phyloP scores from a whole-genome alignment of 192 early-diverging fungal genomes.

The Fimicolochytrium jonesii region DNA sequence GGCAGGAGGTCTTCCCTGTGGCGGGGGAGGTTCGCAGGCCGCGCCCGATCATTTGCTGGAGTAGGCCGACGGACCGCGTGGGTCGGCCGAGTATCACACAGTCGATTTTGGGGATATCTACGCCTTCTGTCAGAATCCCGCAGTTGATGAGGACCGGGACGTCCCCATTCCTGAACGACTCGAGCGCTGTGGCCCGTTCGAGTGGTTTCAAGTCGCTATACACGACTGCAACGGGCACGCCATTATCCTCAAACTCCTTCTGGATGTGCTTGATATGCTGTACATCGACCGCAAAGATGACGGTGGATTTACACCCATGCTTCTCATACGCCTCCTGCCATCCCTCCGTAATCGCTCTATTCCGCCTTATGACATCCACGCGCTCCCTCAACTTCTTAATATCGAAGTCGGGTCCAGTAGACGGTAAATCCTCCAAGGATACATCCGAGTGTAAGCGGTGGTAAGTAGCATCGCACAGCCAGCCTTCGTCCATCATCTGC shows the following conservation, averaged over 20 bases:
- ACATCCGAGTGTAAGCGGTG: too few relatives aligned
- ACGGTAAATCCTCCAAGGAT: too few relatives aligned
- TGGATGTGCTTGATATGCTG: conserved; percentile 63
- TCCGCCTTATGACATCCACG: too few relatives aligned
- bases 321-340: too few relatives aligned
- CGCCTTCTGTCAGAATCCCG: conserved; percentile 65
- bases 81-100: conserved; percentile 83
- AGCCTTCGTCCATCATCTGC: conserved; percentile 79
- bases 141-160: conserved; percentile 87
- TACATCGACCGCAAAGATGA: conserved; percentile 89
- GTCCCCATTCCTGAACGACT: conserved; percentile 52
- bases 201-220: conserved; percentile 49
- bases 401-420: too few relatives aligned
- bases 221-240: conserved; percentile 39
- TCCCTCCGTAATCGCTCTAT: too few relatives aligned
- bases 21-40: conserved; percentile 62
- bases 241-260: conserved; percentile 44
- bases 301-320: conserved; percentile 52
- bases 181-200: conserved; percentile 55
- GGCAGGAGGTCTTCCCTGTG: conserved; percentile 66
- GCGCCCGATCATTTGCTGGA: conserved; percentile 95
- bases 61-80: conserved; percentile 75
- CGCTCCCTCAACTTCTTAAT: too few relatives aligned
- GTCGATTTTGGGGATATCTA: conserved; percentile 87
- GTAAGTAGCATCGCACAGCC: too few relatives aligned